Evolutionary conservation across 768 basidiomycete genomes (phyloP), one percentile per base, ranked within the genome.

Genomic region (Leccinum barrowsii): DNA sequence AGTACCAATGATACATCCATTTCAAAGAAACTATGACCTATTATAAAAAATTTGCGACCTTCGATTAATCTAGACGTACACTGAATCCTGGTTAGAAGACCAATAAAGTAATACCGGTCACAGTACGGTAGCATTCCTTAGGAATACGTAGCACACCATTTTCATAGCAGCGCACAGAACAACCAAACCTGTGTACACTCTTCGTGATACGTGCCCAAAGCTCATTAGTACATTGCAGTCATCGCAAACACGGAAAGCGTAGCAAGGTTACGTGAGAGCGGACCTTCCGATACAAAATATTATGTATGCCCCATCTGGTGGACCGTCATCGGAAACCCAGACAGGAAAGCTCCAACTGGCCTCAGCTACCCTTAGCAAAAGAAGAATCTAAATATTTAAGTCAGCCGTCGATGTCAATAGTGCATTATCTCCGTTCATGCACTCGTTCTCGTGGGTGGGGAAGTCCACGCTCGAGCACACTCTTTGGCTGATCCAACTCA

Each of bases 401-500:
- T 57, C 34, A 32, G 50, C 34, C 6, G 50, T 40, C 32, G 61
- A 60, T 22, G 56, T 48, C 19, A 69, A 61, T 5, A 71, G 53
- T 17, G 58, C 61, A 26, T 50, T 57, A 8, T 60, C 62, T 32
- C 46, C 56, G 6, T 34, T 47, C 37, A 54, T 47, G 13, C 30
- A 28, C 34, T 55, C 57, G 17, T 59, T n/a, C 8, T 30, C 54
- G 19, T 48, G 35, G 44, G 15, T 47, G 53, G 37, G 59, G 40
- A 49, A 22, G 24, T 57, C 58, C 44, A 49, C 40, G 17, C 15
- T 12, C 5, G 70, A 50, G 37, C 60, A 64, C 5, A 65, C 50
- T 37, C 42, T 56, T 30, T 59, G 69, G 26, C 65, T 59, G 58
- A 73, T 54, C 67, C 73, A 82, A 22, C 81, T 77, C 47, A 90